Base-by-base conservation (phyloP, 768 basidiomycete genomes). In the Favolaschia claudopus region DNA sequence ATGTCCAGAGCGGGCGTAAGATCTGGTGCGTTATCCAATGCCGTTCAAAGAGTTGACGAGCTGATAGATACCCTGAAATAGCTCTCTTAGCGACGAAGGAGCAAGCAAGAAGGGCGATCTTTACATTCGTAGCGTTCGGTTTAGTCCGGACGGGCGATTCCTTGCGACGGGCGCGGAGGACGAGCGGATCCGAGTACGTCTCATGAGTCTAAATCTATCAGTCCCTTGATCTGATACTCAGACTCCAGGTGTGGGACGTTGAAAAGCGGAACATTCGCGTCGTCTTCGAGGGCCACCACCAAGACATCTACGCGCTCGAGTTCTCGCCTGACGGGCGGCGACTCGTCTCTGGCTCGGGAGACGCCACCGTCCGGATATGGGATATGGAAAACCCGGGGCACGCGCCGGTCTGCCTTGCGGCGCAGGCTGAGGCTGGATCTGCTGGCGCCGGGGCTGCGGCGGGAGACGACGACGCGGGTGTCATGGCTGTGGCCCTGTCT, bases 81-180 rank as follows among this genome's bases (percentile, higher is more conserved):
- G 38, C 38, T 39, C 38, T n/a, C 29, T 53, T 7, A 15, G 24
- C 15, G 61, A 58, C 58, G 45, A 64, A 47, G 58, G 50, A 34
- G 33, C 62, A 47, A 40, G 31, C 17, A 53, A 55, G 20, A 40
- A 19, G 4, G 51, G 51, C 3, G 51, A 53, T 73, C 91, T 47
- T 60, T 92, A 92, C 70, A 91, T 63, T 37, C 92, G 90, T 70
- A 91, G 90, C 65, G 90, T 95, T 17, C 83, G 89, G 61, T 95
- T 96, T 74, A 93, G 91, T 27, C 89, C 91, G 17, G 92, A 95
- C 68, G 93, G 95, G 37, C 93, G 91, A 69, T 88, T 80, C 64
- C 84, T 95, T 29, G 94, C 94, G n/a, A 95, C 94, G 7, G 95
- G 94, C 15, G 93, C 95, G 0, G 94, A 96, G 72, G 94, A 96